A percentile compares a stretch with the other conserved stretches of the same genome.
phyloP scores from a whole-genome alignment of 192 early-diverging fungal species.

The Neocallimastix lanati region DNA sequence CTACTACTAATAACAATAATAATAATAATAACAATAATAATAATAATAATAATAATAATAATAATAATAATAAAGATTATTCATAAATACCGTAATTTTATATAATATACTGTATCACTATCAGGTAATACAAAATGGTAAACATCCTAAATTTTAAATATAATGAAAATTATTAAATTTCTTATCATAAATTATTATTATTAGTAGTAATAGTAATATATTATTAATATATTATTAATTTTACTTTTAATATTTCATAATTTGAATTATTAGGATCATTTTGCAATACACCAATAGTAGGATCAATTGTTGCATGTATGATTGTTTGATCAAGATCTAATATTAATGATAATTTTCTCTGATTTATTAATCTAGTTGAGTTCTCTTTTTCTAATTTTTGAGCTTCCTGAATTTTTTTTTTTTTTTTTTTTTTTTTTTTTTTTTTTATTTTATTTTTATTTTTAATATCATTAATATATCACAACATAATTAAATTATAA shows the following conservation, averaged over 20 bases:
- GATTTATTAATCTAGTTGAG: conserved; percentile 34
- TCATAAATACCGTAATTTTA: conserved; percentile 68
- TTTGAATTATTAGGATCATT: conserved; percentile 36
- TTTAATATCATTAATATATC: no score
- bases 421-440: no score
- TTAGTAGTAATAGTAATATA: no score
- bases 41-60: no score
- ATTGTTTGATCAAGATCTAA: conserved; percentile 96
- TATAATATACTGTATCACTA: conserved; percentile 39
- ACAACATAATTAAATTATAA: no score
- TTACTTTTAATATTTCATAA: conserved; percentile 22
- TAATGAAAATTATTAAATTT: no score
- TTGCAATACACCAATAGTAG: conserved; percentile 56
- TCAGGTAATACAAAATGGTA: conserved; percentile 54
- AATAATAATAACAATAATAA: no score
- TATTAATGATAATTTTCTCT: conserved; percentile 65
- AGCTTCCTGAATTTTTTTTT: conserved; percentile 29
- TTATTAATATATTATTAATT: no score
- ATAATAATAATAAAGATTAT: no score
- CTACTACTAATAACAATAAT: no score
- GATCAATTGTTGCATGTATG: conserved; percentile 73
- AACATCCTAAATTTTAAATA: conserved; percentile 30
- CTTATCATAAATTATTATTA: no score
- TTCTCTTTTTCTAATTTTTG: conserved; percentile 47
- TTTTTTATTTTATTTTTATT: no score